Base-by-base conservation (phyloP, 2,329 filamentous ascomycete genomes). In the Apiospora malaysiana region DNA sequence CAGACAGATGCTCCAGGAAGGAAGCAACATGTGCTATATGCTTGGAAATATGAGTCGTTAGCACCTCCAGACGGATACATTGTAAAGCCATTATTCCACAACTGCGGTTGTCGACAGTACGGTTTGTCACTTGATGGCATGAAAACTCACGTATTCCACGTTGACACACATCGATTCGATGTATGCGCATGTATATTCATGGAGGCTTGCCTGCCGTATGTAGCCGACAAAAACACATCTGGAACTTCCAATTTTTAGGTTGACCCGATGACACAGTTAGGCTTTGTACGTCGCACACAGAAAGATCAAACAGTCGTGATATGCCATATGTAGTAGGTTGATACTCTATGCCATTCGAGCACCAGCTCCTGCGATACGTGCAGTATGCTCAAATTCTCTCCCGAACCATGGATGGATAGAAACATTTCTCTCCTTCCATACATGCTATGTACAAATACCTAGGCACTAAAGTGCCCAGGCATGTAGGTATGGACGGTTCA, bases 191-290 rank as follows among this genome's bases (percentile, higher is more conserved):
- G 21, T 18, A 32, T 63, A 37, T 12, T n/a, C 7, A 9, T 32
- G 51, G 7, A n/a, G 32, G 32, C 32, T 32, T 63, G 56, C 32
- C 56, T 63, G 56, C 56, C 56, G 56, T 63, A 40, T 40, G 56
- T 63, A 63, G 56, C 56, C 56, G 56, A 63, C 12, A 25, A 49
- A 12, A 32, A 12, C 37, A 40, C 21, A 2, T n/a, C 56, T 63
- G 27, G 18, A 6, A 21, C 27, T 59, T 21, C 42, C 5, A n/a
- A n/a, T 63, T 59, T 63, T 63, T n/a, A 63, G 32, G 56, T 63
- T 63, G 56, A 63, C 32, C 56, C 32, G 56, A 63, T 63, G 56
- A 63, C 56, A 63, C 18, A 63, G 56, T 63, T 63, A 63, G 32
- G 56, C 18, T 63, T 40, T 37, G 32, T 40, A 63, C 10, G 56